Percentiles rank a stretch among this genome's conserved stretches.
Evolutionary conservation across 176 grass and related monocot genomes (phyloP).

Genomic region (Oryza glaberrima): DNA sequence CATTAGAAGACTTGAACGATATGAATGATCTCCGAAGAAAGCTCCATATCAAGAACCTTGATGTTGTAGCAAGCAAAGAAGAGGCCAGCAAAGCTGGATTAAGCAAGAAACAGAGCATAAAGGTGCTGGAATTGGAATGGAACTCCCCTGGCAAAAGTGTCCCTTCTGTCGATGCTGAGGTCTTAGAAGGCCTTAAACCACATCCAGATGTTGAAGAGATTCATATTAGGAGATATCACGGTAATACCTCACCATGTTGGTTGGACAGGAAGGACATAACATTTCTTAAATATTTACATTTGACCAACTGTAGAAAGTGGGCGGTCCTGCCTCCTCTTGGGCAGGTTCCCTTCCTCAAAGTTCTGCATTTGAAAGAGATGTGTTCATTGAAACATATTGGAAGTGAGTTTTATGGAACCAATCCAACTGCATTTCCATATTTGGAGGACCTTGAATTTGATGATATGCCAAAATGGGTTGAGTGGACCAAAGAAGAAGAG

Average conservation of each 20-base stretch:
- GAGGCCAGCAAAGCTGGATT: conserved; percentile 50
- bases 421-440: conserved; percentile 34
- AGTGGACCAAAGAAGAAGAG: conserved; percentile 33
- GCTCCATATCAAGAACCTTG: conserved; percentile 63
- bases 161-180: conserved; percentile 27
- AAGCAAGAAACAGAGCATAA: conserved; percentile 43
- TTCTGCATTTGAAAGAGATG: conserved; percentile 65
- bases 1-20: conserved; percentile 37
- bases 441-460: conserved; percentile 56
- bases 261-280: conserved; percentile 7
- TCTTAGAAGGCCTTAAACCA: conserved; percentile 56
- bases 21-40: conserved; percentile 46
- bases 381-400: conserved; percentile 35
- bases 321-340: conserved; percentile 63
- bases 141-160: conserved; percentile 30
- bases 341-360: conserved; percentile 50
- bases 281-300: conserved; percentile 42
- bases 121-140: conserved; percentile 64
- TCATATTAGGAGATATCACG: conserved; percentile 59
- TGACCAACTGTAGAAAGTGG: conserved; percentile 69
- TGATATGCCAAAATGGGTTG: conserved; percentile 50
- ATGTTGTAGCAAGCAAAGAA: conserved; percentile 41
- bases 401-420: conserved; percentile 43
- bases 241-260: conserved; percentile 48
- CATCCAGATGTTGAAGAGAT: conserved; percentile 51